phyloP scores from a whole-genome alignment of 176 grass and related monocot genomes.

The Areca catechu region DNA sequence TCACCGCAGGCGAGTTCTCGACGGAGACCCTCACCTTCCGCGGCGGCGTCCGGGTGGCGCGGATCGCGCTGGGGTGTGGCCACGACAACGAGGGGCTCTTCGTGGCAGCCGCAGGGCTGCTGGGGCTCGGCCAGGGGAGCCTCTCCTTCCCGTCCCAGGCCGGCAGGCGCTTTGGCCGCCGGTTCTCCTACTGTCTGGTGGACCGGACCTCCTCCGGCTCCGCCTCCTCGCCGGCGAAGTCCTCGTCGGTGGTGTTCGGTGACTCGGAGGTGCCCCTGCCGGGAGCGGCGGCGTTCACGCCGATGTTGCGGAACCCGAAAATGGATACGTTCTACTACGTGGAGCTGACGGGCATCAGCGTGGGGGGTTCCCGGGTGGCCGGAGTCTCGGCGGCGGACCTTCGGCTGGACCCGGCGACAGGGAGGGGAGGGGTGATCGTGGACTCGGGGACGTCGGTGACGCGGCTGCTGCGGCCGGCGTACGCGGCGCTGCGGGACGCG shows the following conservation, averaged over 20 bases:
- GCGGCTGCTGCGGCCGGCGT: slow-evolving; percentile 8
- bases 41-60: slow-evolving; percentile 49
- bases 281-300: slow-evolving; percentile 30
- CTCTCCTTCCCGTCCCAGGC: slow-evolving; percentile 56
- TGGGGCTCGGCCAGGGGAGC: slow-evolving; percentile 69
- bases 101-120: slow-evolving; percentile 71
- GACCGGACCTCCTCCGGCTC: slow-evolving; percentile 23
- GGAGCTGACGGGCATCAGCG: slow-evolving; percentile 45
- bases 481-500: slow-evolving; percentile 45
- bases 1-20: slow-evolving; percentile 68
- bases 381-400: slow-evolving; percentile 30
- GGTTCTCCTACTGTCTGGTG: slow-evolving; percentile 70
- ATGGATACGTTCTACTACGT: slow-evolving; percentile 46
- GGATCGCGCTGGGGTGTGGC: slow-evolving; percentile 70
- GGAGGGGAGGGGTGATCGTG: slow-evolving; percentile 60
- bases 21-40: slow-evolving; percentile 81
- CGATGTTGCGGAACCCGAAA: slow-evolving; percentile 40
- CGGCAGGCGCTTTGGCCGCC: slow-evolving; percentile 24
- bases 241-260: slow-evolving; percentile 59
- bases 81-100: slow-evolving; percentile 96
- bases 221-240: neutral
- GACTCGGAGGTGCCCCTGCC: slow-evolving; percentile 17
- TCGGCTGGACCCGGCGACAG: slow-evolving; percentile 30
- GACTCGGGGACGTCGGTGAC: slow-evolving; percentile 46
- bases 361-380: slow-evolving; percentile 28